Conservation (phyloP, 306 rosid genomes). For the Corylus americana region DNA sequence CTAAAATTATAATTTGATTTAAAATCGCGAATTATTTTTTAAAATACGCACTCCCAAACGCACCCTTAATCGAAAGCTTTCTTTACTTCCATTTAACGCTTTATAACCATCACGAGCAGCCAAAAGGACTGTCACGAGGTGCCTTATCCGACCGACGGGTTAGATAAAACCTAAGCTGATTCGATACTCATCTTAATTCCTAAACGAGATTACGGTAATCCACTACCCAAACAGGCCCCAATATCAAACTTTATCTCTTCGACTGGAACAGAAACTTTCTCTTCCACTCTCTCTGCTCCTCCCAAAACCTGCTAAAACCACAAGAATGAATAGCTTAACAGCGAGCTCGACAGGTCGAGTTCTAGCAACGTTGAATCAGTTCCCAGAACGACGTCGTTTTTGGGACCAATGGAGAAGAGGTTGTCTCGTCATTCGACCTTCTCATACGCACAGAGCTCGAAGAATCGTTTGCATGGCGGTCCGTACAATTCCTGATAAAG, state of each 20-base stretch:
- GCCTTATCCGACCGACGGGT: background rate
- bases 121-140: too few species aligned
- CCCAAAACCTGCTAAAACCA: background rate
- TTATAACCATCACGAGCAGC: too few species aligned
- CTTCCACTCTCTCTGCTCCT: background rate
- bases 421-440: slow-evolving; percentile 38
- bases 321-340: slow-evolving; percentile 56
- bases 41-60: too few species aligned
- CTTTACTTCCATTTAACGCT: too few species aligned
- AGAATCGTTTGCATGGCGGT: slow-evolving; percentile 93
- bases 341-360: slow-evolving; percentile 57
- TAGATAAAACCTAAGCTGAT: background rate
- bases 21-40: too few species aligned
- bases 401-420: slow-evolving; percentile 29
- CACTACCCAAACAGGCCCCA: slow-evolving; percentile 14
- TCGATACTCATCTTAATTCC: background rate
- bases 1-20: too few species aligned
- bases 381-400: slow-evolving; percentile 38
- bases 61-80: too few species aligned
- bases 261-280: background rate
- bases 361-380: slow-evolving; percentile 27
- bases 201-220: background rate
- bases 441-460: slow-evolving; percentile 29
- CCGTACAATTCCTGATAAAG: slow-evolving; percentile 12
- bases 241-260: background rate